Conservation (phyloP, 345 rosid genomes). For the Kernera saxatilis region DNA sequence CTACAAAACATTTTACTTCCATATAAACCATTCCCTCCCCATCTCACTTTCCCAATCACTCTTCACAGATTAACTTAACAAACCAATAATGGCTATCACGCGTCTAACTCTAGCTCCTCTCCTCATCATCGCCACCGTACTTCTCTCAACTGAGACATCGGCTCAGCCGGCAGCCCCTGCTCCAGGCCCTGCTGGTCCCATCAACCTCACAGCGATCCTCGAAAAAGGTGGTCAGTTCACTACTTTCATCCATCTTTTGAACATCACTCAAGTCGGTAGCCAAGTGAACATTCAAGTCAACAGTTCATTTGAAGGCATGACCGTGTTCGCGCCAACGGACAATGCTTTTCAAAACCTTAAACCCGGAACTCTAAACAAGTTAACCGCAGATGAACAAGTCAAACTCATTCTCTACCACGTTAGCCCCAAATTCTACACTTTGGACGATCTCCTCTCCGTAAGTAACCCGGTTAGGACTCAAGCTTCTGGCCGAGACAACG, state of each 20-base stretch:
- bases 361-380: constrained; percentile 46
- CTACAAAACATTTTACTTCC: constrained; percentile 1
- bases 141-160: constrained; percentile 12
- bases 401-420: constrained; percentile 61
- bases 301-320: constrained; percentile 67
- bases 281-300: constrained; percentile 71
- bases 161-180: constrained; percentile 47
- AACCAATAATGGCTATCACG: constrained; percentile 35
- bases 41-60: constrained; percentile 7
- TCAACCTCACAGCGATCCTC: constrained; percentile 71
- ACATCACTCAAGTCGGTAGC: constrained; percentile 43
- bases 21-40: constrained; percentile 14
- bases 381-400: constrained; percentile 45
- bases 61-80: neutral
- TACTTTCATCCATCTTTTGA: constrained; percentile 47
- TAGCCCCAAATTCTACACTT: constrained; percentile 49
- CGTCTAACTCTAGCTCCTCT: constrained; percentile 28
- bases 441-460: constrained; percentile 45
- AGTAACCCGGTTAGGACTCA: constrained; percentile 82
- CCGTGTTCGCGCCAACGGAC: constrained; percentile 81
- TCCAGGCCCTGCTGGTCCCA: constrained; percentile 57
- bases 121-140: constrained; percentile 24
- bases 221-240: constrained; percentile 62
- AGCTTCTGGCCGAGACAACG: constrained; percentile 50
- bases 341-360: constrained; percentile 77